Base-by-base conservation (phyloP, 2,329 filamentous ascomycete genomes). In the Colletotrichum echinochloae region DNA sequence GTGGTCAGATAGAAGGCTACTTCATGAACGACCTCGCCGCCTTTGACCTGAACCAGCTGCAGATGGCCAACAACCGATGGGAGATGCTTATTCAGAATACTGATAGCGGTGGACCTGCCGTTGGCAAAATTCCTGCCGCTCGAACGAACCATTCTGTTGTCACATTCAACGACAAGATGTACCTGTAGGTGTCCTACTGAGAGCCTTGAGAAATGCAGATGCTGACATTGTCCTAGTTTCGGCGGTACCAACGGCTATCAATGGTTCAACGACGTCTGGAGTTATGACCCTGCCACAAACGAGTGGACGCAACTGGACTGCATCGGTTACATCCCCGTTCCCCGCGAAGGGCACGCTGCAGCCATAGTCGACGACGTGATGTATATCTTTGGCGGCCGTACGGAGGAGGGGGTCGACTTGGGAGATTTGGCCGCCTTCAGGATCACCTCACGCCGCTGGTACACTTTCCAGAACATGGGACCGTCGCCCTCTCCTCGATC, bases 201-300 rank as follows among this genome's bases (percentile, higher is more conserved):
- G 44, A 44, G 57, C 41, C 52, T 11, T 23, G 9, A 39, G 5
- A n/a, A n/a, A 55, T 16, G 33, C 14, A 30, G 44, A 51, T 56
- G 28, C 37, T 63, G 23, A 46, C 12, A 30, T 74, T 76, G 76
- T 14, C 30, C 33, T 74, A 96, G 93, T n/a, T 99, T 99, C 79
- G 96, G 96, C 75, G 96, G 96, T 73, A 99, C 96, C 2, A 97
- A 99, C 78, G 96, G 96, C 49, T 89, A 95, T 66, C 91, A 93
- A 77, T 99, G 96, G 97, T 99, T 98, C 84, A 99, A 98, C 80
- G 96, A 99, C 79, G 96, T 99, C 57, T 99, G 96, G 96, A 94
- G 91, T 62, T 99, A 96, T 79, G 95, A 98, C 76, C 93, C 95
- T 9, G 87, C 90, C 65, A 84, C 88, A 55, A 98, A 98, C 80